Conservation (phyloP, 2,329 filamentous ascomycete species). For the Sphaerulina musiva region DNA sequence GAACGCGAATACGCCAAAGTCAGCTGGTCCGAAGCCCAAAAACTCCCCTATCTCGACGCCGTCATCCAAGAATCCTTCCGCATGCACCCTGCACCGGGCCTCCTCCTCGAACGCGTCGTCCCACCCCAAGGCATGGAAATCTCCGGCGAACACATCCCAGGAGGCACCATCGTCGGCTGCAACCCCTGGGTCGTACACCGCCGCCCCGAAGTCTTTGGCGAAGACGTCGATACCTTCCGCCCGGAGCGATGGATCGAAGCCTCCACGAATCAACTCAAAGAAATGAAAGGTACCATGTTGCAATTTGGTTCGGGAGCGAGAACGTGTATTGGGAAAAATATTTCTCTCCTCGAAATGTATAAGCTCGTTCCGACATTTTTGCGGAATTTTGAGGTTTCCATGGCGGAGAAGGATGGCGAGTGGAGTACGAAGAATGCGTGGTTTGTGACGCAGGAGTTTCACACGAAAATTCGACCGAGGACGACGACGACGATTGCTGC, state of each 20-base stretch:
- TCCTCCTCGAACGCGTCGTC: constrained; percentile 67
- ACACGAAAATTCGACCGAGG: constrained; percentile 38
- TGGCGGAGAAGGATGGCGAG: constrained; percentile 36
- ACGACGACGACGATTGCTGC: not conserved
- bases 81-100: constrained; percentile 64
- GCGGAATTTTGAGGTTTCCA: constrained; percentile 55
- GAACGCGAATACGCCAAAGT: constrained; percentile 51
- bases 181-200: constrained; percentile 71
- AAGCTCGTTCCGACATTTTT: constrained; percentile 53
- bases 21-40: constrained; percentile 62
- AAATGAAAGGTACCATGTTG: constrained; percentile 65
- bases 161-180: constrained; percentile 67
- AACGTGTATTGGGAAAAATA: constrained; percentile 59
- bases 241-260: constrained; percentile 62
- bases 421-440: constrained; percentile 50
- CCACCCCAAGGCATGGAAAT: constrained; percentile 59
- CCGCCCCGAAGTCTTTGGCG: constrained; percentile 60
- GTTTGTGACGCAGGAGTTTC: constrained; percentile 48
- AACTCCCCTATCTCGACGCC: constrained; percentile 68
- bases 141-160: constrained; percentile 55
- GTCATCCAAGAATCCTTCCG: constrained; percentile 73
- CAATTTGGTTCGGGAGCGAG: constrained; percentile 66
- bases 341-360: constrained; percentile 44
- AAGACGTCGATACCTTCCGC: constrained; percentile 58
- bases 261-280: constrained; percentile 51